Evolutionary conservation across 2,329 filamentous ascomycete genomes (phyloP), one percentile per base, ranked within the genome.

Genomic region (Saccharata proteae): DNA sequence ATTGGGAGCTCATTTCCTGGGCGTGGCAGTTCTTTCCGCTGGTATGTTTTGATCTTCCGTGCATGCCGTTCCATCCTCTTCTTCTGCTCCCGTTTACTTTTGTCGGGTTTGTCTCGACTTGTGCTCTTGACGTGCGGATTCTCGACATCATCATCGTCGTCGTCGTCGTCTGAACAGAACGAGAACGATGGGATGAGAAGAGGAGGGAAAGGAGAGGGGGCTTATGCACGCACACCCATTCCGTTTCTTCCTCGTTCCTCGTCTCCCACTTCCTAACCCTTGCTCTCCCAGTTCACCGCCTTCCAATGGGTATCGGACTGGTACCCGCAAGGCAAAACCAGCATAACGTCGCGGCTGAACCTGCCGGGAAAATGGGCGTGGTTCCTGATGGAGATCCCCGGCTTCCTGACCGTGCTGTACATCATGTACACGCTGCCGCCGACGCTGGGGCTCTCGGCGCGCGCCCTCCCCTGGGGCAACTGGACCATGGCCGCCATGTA

Each of bases 301-400:
- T 30, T 72, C 14, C 85, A 93, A 72, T 92, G 80, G 77, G 12
- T 55, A 11, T 60, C 68, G n/a, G 69, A 73, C 34, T 93, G 74
- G 69, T 90, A 94, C 54, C 82, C 82, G 30, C 84, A 88, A 64
- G 90, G 90, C 54, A 96, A 96, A 59, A 93, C 86, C 3, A 93
- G 84, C 3, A 68, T 75, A 12, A 49, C 66, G 3, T 85, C 79
- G 45, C 61, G 61, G 9, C 64, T 90, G 51, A 98, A 98, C 58
- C 57, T 96, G n/a, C 82, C 86, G 2, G 90, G 90, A 38, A 82
- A 81, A 45, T 62, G 83, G 40, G 85, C 74, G 36, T 98, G 90
- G 90, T 68, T 80, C 34, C 71, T 76, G 3, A 94, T 94, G 84
- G 90, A 98, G 56, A 62, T 71, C 10, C 76, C 81, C 0, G 84